Percentiles rank a stretch among this genome's conserved stretches.
Evolutionary conservation across 2,329 filamentous ascomycete species (phyloP).

Genomic region (Pseudofabraea citricarpa): DNA sequence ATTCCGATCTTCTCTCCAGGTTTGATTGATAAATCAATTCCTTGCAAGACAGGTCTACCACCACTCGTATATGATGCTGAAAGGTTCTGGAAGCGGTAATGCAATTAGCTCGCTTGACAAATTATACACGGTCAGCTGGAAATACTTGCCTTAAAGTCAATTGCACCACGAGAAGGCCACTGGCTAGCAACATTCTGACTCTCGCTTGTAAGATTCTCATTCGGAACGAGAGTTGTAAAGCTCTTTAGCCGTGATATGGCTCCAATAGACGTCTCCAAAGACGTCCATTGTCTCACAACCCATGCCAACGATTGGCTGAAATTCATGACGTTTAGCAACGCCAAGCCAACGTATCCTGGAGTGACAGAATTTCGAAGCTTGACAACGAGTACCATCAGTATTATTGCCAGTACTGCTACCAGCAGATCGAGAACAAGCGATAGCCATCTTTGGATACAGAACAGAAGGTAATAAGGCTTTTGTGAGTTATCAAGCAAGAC

Average conservation of each 20-base stretch:
- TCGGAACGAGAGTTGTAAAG: slow-evolving; percentile 11
- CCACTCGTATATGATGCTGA: slow-evolving; percentile 25
- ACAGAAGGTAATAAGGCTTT: slow-evolving; percentile 52
- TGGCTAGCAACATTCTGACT: slow-evolving; percentile 10
- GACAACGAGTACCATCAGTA: slow-evolving; percentile 29
- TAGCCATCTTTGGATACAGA: slow-evolving; percentile 54
- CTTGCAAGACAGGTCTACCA: slow-evolving; percentile 11
- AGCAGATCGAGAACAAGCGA: slow-evolving; percentile 32
- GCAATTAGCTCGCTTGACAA: too few relatives aligned
- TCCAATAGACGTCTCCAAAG: slow-evolving; percentile 22
- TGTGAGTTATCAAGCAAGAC: slow-evolving; percentile 49
- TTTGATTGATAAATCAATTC: slow-evolving; percentile 52
- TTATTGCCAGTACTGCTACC: slow-evolving; percentile 22
- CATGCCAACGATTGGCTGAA: slow-evolving; percentile 19
- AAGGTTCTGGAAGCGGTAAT: too few relatives aligned
- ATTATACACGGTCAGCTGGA: too few relatives aligned
- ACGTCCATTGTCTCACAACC: slow-evolving; percentile 22
- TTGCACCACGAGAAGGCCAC: slow-evolving; percentile 21
- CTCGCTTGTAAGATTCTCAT: slow-evolving; percentile 15
- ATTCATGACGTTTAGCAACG: slow-evolving; percentile 24
- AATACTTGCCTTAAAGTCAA: slow-evolving; percentile 32
- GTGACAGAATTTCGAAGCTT: slow-evolving; percentile 22
- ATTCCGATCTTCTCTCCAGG: slow-evolving; percentile 43
- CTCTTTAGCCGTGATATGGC: slow-evolving; percentile 18
- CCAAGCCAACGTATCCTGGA: slow-evolving; percentile 24